Base-by-base conservation (phyloP, 163 green algal species). In the Scenedesmus sp. region DNA sequence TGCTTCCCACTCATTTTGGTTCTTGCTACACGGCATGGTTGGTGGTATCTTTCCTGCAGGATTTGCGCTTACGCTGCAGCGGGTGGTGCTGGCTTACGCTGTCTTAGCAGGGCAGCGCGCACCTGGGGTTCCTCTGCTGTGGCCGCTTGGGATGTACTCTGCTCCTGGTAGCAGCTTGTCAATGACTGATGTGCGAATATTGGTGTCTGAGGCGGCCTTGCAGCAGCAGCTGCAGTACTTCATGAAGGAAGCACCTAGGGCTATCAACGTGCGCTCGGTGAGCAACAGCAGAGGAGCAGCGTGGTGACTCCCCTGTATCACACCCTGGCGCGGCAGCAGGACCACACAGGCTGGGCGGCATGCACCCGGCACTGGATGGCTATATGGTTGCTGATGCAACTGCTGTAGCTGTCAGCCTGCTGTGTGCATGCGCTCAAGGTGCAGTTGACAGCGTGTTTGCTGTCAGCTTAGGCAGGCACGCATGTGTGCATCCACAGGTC, bases 171-270 rank as follows among this genome's bases (percentile, higher is more conserved):
- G 30, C 72, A 76, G 42, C 7, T 5, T 90, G 12, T 56, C 1
- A 4, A 90, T 90, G 86, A n/a, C 73, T 43, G 86, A 90, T 83
- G 42, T 90, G n/a, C 86, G 86, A 5, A 51, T 90, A 49, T 4
- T 85, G 43, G 72, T 85, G 42, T 26, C 26, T 26, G 30, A 76
- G 6, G 44, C 24, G 2, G 26, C 20, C 18, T 56, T 90, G 16
- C 46, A 78, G 33, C n/a, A 20, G 22, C 44, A 85, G 46, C 15
- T 76, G 16, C 16, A 53, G n/a, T 85, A 44, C 22, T 85, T 85
- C 49, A 46, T 2, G 33, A 18, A 24, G 24, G 9, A 10, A 37
- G 44, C 22, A 12, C 18, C 65, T 24, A 30, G 42, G 13, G 68
- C 70, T 40, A n/a, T 53, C 65, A 40, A 76, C 65, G 65, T 53